Percentiles rank a stretch among this genome's conserved stretches.
Evolutionary conservation across 2,329 filamentous ascomycete species (phyloP).

Genomic region (Trichoderma sp.): DNA sequence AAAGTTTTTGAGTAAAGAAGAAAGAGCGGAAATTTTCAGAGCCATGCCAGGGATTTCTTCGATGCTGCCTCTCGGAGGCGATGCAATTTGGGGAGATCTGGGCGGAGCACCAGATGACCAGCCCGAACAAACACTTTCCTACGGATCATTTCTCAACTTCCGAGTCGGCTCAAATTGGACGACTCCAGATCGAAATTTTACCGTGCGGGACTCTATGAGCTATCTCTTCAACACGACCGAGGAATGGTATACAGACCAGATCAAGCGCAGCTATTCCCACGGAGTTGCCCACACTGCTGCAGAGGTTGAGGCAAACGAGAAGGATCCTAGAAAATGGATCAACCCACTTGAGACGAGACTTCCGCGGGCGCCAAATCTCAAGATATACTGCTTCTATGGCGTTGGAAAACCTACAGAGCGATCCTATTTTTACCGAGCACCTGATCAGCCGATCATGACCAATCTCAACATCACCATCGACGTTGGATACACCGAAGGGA

Average conservation of each 20-base stretch:
- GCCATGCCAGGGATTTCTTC: slow-evolving; percentile 96
- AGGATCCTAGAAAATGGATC: slow-evolving; percentile 82
- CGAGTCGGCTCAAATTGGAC: slow-evolving; percentile 65
- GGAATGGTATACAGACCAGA: slow-evolving; percentile 77
- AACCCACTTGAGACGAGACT: slow-evolving; percentile 90
- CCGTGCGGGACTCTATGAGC: slow-evolving; percentile 71
- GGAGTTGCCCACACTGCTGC: slow-evolving; percentile 78
- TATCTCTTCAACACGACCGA: slow-evolving; percentile 80
- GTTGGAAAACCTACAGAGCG: slow-evolving; percentile 92
- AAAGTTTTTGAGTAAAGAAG: slow-evolving; percentile 88
- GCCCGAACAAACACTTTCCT: slow-evolving; percentile 71
- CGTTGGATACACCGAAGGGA: slow-evolving; percentile 59
- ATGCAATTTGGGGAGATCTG: slow-evolving; percentile 90
- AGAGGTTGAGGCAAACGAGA: slow-evolving; percentile 80
- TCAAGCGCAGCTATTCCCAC: slow-evolving; percentile 78
- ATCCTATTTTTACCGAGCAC: slow-evolving; percentile 81
- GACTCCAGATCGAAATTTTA: slow-evolving; percentile 72
- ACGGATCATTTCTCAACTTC: slow-evolving; percentile 84
- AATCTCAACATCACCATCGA: slow-evolving; percentile 75
- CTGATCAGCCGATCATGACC: slow-evolving; percentile 65
- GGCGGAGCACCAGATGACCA: slow-evolving; percentile 86
- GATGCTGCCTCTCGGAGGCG: slow-evolving; percentile 93
- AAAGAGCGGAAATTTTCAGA: slow-evolving; percentile 90
- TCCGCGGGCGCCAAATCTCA: slow-evolving; percentile 83
- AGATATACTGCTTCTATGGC: slow-evolving; percentile 97